Evolutionary conservation across 108 stramenopile species (phyloP).

Genomic region (Phaeodactylum tricornutum): DNA sequence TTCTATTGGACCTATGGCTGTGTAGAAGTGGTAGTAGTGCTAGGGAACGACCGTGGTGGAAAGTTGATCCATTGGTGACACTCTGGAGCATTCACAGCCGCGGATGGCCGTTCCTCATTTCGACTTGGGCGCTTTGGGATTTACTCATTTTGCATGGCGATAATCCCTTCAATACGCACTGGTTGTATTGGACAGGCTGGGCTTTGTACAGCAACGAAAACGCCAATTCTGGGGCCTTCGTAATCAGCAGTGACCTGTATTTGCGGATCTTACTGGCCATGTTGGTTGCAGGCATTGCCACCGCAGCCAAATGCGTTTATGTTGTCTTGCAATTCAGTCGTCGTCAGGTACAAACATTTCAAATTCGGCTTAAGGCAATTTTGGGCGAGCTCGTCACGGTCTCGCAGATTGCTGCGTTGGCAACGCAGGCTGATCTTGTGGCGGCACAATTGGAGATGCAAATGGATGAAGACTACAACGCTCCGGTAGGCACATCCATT

Average conservation of each 20-base stretch:
- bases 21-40: too few species aligned
- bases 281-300: conserved; percentile 46
- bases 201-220: conserved; percentile 23
- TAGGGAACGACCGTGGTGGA: too few species aligned
- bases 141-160: conserved; percentile 44
- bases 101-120: conserved; percentile 67
- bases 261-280: conserved; percentile 41
- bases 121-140: conserved; percentile 50
- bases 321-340: conserved; percentile 40
- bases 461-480: conserved; percentile 2
- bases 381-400: conserved; percentile 30
- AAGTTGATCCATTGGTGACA: conserved; percentile 60
- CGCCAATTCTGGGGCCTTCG: conserved; percentile 33
- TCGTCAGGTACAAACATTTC: background rate
- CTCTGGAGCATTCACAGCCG: conserved; percentile 55
- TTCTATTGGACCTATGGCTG: conserved; percentile 27
- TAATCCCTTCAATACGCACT: conserved; percentile 23
- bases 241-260: conserved; percentile 41
- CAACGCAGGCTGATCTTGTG: conserved; percentile 12
- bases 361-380: background rate
- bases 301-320: conserved; percentile 45
- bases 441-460: background rate
- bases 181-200: conserved; percentile 56
- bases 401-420: conserved; percentile 56
- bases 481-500: background rate